A percentile compares a stretch with the other conserved stretches of the same genome.
Evolutionary conservation across 768 basidiomycete species (phyloP).

Genomic region (Hygrophorus russula): DNA sequence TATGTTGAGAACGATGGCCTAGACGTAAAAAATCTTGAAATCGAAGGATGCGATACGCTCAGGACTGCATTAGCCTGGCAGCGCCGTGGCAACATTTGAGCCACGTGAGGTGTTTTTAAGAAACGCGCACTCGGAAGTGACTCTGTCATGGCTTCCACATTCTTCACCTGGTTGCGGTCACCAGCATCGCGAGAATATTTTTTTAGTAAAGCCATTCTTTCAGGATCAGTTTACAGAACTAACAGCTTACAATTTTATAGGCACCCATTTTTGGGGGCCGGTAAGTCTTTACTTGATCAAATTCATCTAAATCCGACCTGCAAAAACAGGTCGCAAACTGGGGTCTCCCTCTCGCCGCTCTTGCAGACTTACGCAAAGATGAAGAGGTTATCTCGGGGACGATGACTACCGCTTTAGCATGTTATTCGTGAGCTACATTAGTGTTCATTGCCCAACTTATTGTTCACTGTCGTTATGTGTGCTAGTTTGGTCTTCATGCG

Average conservation of each 20-base stretch:
- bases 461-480: slow-evolving; percentile 5
- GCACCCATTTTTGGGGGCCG: slow-evolving; percentile 98
- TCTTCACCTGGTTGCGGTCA: slow-evolving; percentile 82
- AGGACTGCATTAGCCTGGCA: background rate
- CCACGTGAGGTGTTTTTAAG: background rate
- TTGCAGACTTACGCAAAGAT: slow-evolving; percentile 86
- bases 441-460: slow-evolving; percentile 3
- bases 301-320: slow-evolving; percentile 1
- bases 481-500: slow-evolving; percentile 91
- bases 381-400: slow-evolving; percentile 95
- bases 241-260: slow-evolving; percentile 26
- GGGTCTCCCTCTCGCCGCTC: slow-evolving; percentile 91
- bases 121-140: background rate
- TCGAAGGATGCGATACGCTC: too few species aligned
- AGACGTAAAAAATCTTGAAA: too few species aligned
- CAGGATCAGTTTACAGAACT: too few species aligned
- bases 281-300: slow-evolving; percentile 27
- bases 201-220: slow-evolving; percentile 56
- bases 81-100: background rate
- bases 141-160: slow-evolving; percentile 62
- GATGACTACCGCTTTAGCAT: slow-evolving; percentile 86
- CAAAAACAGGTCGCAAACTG: slow-evolving; percentile 82
- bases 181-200: slow-evolving; percentile 91
- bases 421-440: slow-evolving; percentile 79
- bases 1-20: too few species aligned